Conservation (phyloP, 441 rosid genomes). For the Mallotus repandus region DNA sequence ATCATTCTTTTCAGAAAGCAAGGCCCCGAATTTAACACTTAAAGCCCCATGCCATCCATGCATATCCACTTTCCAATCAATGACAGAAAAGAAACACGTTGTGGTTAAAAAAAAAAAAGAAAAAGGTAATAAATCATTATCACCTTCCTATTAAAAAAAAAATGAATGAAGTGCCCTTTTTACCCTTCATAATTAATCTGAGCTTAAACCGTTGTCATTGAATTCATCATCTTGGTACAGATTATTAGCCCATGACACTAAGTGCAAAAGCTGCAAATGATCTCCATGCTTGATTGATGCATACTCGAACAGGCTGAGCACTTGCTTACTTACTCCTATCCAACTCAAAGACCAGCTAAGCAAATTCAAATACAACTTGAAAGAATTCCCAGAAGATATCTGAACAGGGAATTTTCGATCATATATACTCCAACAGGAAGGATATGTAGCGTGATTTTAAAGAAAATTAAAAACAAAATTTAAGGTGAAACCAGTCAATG, state of each 20-base stretch:
- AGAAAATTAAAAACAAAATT: not conserved
- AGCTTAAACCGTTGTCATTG: no score
- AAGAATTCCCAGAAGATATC: not conserved
- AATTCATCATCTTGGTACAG: no score
- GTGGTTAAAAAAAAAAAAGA: no score
- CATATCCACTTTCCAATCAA: not conserved
- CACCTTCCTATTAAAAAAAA: no score
- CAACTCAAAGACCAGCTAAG: not conserved
- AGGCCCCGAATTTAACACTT: constrained; percentile 3
- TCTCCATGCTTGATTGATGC: not conserved
- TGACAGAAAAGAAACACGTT: not conserved
- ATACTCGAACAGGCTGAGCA: not conserved
- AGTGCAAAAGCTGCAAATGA: not conserved
- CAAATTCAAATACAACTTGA: not conserved
- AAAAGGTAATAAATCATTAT: no score
- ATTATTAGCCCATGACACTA: no score
- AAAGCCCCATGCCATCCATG: not conserved
- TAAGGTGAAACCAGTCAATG: constrained; percentile 3
- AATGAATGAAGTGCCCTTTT: no score
- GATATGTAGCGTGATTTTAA: not conserved
- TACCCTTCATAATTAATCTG: no score
- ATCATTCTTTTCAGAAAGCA: not conserved
- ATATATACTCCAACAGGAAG: not conserved
- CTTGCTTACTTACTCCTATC: no score
- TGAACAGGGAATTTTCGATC: not conserved